Evolutionary conservation across 2,329 filamentous ascomycete species (phyloP).

Genomic region (Hysterium pulicare): DNA sequence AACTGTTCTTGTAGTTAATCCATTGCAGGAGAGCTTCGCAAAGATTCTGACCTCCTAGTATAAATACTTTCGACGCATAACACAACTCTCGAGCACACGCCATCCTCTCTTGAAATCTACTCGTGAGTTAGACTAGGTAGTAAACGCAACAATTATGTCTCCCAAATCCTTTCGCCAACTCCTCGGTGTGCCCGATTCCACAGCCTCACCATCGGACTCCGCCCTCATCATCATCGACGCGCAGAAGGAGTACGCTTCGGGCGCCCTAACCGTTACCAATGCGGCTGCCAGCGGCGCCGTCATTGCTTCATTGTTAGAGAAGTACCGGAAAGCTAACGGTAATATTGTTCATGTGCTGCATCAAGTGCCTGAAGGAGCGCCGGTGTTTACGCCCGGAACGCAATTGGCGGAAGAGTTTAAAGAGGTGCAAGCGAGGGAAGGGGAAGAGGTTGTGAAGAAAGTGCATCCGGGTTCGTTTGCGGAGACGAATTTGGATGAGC

Average conservation of each 20-base stretch:
- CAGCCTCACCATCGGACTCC: slow-evolving; percentile 56
- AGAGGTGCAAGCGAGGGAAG: slow-evolving; percentile 52
- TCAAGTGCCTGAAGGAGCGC: slow-evolving; percentile 56
- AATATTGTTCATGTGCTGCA: slow-evolving; percentile 63
- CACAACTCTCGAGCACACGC: no score
- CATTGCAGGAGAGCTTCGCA: no score
- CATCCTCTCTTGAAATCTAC: no score
- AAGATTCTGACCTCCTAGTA: no score
- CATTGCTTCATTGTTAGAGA: slow-evolving; percentile 56
- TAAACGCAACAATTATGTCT: no score
- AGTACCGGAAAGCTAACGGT: slow-evolving; percentile 55
- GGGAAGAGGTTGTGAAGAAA: slow-evolving; percentile 59
- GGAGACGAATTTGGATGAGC: slow-evolving; percentile 56
- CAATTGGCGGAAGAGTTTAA: slow-evolving; percentile 58
- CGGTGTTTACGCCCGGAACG: slow-evolving; percentile 63
- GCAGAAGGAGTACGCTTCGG: slow-evolving; percentile 65
- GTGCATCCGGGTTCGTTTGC: slow-evolving; percentile 58
- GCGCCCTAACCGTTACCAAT: slow-evolving; percentile 55
- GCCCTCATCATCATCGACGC: slow-evolving; percentile 67
- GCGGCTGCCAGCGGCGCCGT: slow-evolving; percentile 52
- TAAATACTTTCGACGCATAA: no score
- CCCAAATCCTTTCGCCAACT: slow-evolving; percentile 49
- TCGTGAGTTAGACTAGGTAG: no score
- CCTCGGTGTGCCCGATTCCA: slow-evolving; percentile 54
- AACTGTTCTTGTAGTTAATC: no score